Conservation (phyloP, 805 yeast species). For the Starmerella stigmatis region DNA sequence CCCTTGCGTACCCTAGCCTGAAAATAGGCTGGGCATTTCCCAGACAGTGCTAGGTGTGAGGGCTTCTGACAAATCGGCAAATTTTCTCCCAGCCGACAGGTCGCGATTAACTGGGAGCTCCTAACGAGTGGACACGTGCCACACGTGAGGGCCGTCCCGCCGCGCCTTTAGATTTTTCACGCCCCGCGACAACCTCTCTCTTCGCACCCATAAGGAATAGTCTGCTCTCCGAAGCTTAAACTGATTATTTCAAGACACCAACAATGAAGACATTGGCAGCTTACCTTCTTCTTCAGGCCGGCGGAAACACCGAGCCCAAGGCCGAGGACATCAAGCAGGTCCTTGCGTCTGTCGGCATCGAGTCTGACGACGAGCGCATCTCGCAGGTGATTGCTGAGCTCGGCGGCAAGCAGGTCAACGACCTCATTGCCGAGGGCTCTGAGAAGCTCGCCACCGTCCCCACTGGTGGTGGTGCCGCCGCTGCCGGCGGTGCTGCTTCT, state of each 20-base stretch:
- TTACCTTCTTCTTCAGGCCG: constrained; percentile 93
- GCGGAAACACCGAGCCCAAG: constrained; percentile 91
- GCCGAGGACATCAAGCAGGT: constrained; percentile 83
- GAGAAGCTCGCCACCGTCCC: constrained; percentile 96
- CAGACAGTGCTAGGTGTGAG: not conserved
- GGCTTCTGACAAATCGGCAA: constrained; percentile 5
- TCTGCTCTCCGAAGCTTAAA: constrained; percentile 43
- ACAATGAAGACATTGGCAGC: constrained; percentile 97
- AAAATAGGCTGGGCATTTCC: not conserved
- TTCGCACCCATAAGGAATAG: constrained; percentile 52
- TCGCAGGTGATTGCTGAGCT: constrained; percentile 69
- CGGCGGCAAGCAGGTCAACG: constrained; percentile 86
- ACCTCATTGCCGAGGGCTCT: constrained; percentile 89
- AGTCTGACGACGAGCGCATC: constrained; percentile 83
- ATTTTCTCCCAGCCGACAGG: too few relatives aligned
- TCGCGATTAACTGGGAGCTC: too few relatives aligned
- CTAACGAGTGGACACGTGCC: constrained; percentile 4
- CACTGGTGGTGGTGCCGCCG: constrained; percentile 92
- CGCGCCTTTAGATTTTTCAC: constrained; percentile 17
- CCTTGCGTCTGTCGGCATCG: constrained; percentile 91
- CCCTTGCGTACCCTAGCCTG: too few relatives aligned
- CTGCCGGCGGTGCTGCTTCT: constrained; percentile 60
- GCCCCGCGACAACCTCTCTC: not conserved
- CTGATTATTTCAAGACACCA: constrained; percentile 30
- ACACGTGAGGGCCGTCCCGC: constrained; percentile 7